A percentile compares a stretch with the other conserved stretches of the same genome.
phyloP scores from a whole-genome alignment of 2,329 filamentous ascomycete genomes.

The Hysterium pulicare region DNA sequence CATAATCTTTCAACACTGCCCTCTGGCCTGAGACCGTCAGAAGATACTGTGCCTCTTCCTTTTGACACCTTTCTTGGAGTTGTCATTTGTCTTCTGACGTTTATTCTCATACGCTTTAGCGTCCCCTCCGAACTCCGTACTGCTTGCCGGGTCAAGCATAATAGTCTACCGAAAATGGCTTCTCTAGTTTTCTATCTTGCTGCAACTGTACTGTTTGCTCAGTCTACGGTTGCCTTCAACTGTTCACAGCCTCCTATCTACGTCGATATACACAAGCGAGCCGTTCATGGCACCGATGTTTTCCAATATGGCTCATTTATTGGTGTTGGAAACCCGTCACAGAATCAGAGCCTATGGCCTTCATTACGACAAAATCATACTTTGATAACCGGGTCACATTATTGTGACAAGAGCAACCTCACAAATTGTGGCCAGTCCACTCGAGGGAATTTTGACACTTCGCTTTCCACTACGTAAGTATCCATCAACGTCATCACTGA shows the following conservation, averaged over 20 bases:
- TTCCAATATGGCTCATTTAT: constrained; percentile 47
- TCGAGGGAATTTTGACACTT: constrained; percentile 31
- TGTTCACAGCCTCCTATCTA: constrained; percentile 40
- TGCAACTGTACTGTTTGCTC: constrained; percentile 34
- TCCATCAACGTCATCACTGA: background rate
- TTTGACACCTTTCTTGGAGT: constrained; percentile 8
- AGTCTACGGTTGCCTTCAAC: constrained; percentile 36
- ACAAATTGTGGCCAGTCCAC: constrained; percentile 31
- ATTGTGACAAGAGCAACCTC: constrained; percentile 35
- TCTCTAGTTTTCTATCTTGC: constrained; percentile 23
- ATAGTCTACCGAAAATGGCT: constrained; percentile 25
- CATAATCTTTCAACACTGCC: constrained; percentile 18
- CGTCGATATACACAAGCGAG: constrained; percentile 44
- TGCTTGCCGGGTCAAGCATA: constrained; percentile 18
- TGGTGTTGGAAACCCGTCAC: constrained; percentile 41
- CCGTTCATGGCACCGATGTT: constrained; percentile 37
- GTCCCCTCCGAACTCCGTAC: constrained; percentile 7
- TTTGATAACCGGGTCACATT: constrained; percentile 33
- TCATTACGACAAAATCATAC: constrained; percentile 43
- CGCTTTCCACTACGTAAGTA: constrained; percentile 31
- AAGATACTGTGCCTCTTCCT: constrained; percentile 15
- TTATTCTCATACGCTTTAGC: constrained; percentile 5
- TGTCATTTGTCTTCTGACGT: constrained; percentile 12
- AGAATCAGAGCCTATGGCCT: constrained; percentile 46
- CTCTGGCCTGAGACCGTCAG: constrained; percentile 20